Conservation (phyloP, 1,284 basidiomycete species). For the Cutaneotrichosporon cutaneum region DNA sequence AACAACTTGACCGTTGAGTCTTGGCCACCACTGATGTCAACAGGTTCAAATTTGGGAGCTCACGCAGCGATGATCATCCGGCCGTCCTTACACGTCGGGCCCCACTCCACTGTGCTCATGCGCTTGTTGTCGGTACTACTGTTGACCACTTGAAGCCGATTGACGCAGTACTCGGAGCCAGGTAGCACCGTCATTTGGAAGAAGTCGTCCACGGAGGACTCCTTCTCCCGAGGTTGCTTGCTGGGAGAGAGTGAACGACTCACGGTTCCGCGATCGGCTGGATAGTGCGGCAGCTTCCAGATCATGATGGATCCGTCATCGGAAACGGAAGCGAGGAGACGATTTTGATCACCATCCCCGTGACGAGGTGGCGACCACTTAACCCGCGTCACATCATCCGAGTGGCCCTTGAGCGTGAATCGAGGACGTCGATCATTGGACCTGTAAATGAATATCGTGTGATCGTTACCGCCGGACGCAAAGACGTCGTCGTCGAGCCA, state of each 20-base stretch:
- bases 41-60: conserved; percentile 21
- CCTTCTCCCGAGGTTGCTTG: conserved; percentile 24
- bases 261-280: conserved; percentile 29
- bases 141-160: conserved; percentile 39
- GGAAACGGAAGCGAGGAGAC: conserved; percentile 41
- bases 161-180: conserved; percentile 36
- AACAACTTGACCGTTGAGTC: conserved; percentile 48
- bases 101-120: conserved; percentile 47
- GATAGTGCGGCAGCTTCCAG: conserved; percentile 43
- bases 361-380: conserved; percentile 38
- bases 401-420: conserved; percentile 46
- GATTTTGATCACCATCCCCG: conserved; percentile 10
- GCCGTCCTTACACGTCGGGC: conserved; percentile 29
- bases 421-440: conserved; percentile 37
- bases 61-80: conserved; percentile 47
- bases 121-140: conserved; percentile 41
- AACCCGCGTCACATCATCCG: conserved; percentile 46
- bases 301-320: conserved; percentile 47
- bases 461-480: conserved; percentile 46
- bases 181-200: conserved; percentile 29
- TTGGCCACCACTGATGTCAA: conserved; percentile 38
- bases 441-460: conserved; percentile 43
- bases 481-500: conserved; percentile 51
- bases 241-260: conserved; percentile 25
- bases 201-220: conserved; percentile 27